Conservation (phyloP, 129 eudicot genomes). For the Saussurea involucrata region DNA sequence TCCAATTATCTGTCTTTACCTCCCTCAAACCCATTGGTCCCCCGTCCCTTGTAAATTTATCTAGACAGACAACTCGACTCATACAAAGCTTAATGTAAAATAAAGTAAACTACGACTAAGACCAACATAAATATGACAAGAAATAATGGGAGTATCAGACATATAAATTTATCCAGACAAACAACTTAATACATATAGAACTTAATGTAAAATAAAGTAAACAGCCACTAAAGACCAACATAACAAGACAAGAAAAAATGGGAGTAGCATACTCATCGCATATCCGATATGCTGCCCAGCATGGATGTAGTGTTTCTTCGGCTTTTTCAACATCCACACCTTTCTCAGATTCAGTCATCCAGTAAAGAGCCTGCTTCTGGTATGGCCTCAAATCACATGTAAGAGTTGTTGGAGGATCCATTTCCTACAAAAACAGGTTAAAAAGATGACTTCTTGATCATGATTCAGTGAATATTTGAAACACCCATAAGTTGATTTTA, state of each 20-base stretch:
- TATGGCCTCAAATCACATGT: slow-evolving; percentile 74
- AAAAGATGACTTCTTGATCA: not conserved
- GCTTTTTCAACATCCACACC: slow-evolving; percentile 71
- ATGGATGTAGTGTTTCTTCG: slow-evolving; percentile 71
- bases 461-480: not conserved
- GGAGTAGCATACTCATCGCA: slow-evolving; percentile 59
- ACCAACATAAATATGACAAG: no score
- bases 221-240: not conserved
- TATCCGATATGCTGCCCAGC: slow-evolving; percentile 81
- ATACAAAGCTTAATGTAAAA: no score
- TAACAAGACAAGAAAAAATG: not conserved
- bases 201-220: not conserved
- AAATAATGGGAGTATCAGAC: no score
- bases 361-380: slow-evolving; percentile 81
- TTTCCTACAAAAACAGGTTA: slow-evolving; percentile 42
- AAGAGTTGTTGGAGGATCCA: slow-evolving; percentile 69
- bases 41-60: no score
- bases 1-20: no score
- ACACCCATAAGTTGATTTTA: not conserved
- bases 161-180: no score
- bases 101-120: no score
- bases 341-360: slow-evolving; percentile 80
- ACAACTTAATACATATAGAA: not conserved
- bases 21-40: no score
- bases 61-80: no score